phyloP scores from a whole-genome alignment of 83 land plant species.

The Isoetes engelmannii region DNA sequence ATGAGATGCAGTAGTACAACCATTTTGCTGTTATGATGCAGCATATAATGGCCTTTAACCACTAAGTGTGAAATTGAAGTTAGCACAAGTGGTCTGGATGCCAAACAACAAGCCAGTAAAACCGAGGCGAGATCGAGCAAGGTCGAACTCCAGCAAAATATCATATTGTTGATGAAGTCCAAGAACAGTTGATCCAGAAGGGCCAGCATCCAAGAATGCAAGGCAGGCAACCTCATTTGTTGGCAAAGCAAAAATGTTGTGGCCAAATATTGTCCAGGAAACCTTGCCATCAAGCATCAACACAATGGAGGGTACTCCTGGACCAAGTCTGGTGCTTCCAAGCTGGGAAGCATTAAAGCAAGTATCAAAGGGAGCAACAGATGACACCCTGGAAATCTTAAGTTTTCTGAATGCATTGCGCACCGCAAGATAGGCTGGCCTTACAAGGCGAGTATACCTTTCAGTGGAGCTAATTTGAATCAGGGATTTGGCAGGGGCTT shows the following conservation, averaged over 20 bases:
- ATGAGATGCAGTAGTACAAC: no score
- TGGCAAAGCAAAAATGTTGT: not conserved
- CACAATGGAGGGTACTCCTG: not conserved
- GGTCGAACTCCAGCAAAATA: slow-evolving; percentile 7
- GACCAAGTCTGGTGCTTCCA: slow-evolving; percentile 3
- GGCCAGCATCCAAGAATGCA: slow-evolving; percentile 8
- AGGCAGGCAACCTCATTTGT: not conserved
- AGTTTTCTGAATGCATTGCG: not conserved
- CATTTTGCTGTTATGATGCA: no score
- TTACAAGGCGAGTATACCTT: not conserved
- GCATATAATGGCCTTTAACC: no score
- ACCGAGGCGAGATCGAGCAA: not conserved
- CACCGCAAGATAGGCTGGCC: not conserved
- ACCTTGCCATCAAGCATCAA: not conserved
- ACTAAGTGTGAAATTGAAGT: slow-evolving; percentile 6
- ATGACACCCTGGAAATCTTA: not conserved
- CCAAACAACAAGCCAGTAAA: not conserved
- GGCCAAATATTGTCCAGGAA: not conserved
- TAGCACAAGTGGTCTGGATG: slow-evolving; percentile 4
- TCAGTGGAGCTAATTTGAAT: not conserved
- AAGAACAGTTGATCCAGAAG: not conserved
- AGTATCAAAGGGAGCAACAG: not conserved
- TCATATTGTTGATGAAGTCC: slow-evolving; percentile 1
- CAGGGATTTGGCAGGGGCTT: no score
- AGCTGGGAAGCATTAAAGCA: not conserved